phyloP scores from a whole-genome alignment of 202 grass and related monocot species.

The Setaria italica region DNA sequence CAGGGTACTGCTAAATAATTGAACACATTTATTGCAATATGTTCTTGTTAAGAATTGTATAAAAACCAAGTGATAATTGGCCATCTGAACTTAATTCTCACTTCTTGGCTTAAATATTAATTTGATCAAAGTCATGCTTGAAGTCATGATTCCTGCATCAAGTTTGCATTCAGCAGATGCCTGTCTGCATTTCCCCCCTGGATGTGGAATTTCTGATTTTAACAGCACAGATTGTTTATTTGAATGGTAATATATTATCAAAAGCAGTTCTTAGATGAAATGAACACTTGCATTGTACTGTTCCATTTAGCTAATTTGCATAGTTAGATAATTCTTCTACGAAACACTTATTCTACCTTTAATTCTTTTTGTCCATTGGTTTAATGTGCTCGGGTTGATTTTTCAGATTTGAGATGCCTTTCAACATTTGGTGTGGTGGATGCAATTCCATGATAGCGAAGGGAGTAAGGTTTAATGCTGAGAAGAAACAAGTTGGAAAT shows the following conservation, averaged over 20 bases:
- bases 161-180: not conserved
- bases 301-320: not conserved
- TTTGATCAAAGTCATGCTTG: not conserved
- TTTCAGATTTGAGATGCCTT: conserved; percentile 95
- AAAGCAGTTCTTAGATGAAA: not conserved
- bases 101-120: not conserved
- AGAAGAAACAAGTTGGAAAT: conserved; percentile 99
- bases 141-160: not conserved
- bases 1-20: not conserved
- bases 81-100: not conserved
- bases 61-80: not conserved
- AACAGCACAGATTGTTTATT: not conserved
- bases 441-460: conserved; percentile 99
- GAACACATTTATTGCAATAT: not conserved
- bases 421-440: conserved; percentile 95
- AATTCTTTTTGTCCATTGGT: not conserved
- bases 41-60: not conserved
- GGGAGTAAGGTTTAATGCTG: conserved; percentile 98
- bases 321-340: not conserved
- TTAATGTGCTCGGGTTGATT: conserved; percentile 9
- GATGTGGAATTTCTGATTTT: not conserved
- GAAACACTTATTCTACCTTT: not conserved
- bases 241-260: not conserved
- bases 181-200: not conserved
- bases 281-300: not conserved